Evolutionary conservation across 805 yeast species (phyloP), one percentile per base, ranked within the genome.

Genomic region (Saccharomyces eubayanus): DNA sequence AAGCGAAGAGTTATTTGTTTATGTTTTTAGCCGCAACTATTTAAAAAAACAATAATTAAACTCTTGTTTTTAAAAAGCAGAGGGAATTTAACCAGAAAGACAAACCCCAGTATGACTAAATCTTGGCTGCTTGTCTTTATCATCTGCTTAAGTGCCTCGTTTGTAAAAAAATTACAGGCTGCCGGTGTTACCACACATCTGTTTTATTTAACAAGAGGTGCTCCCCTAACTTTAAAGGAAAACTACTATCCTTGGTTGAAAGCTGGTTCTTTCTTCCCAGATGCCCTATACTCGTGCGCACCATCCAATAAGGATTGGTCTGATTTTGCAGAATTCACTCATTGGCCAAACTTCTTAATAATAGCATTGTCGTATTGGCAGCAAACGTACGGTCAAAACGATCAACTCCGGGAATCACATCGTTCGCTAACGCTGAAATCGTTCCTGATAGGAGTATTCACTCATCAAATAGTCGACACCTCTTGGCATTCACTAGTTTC

Each of bases 241-340:
- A 16, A 16, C 21, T 64, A 61, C 29, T 47, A 60, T 2, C 63
- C 73, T 2, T 73, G 66, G 48, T 58, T 76, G n/a, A 66, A 79
- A 14, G 77, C 85, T 0, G 90, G 89, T 0, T 76, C 86, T 0
- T 84, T 85, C 62, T 81, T 79, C 60, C 90, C 90, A 0, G 90
- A 85, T 63, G 80, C 85, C 0, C 79, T 83, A 60, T 85, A 85
- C 65, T 73, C 78, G 36, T 85, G 89, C 64, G 67, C 77, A 50
- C 81, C 78, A 3, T 61, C 67, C 28, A 72, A 78, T 2, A 74
- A 76, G 10, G 76, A 76, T 2, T 62, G 66, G 62, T 53, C 55
- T 27, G 56, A 60, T 12, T 62, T 65, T 50, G 85, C 87, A 3
- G 90, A 85, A 64, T 77, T 71, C 29, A 73, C 83, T 0, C 89